Percentiles rank a stretch among this genome's conserved stretches.
These are phyloP conservation scores for Rhizophagus sp. DNA, from an alignment of 192 early-diverging fungal genomes.

Conservation along the genomic window DNA sequence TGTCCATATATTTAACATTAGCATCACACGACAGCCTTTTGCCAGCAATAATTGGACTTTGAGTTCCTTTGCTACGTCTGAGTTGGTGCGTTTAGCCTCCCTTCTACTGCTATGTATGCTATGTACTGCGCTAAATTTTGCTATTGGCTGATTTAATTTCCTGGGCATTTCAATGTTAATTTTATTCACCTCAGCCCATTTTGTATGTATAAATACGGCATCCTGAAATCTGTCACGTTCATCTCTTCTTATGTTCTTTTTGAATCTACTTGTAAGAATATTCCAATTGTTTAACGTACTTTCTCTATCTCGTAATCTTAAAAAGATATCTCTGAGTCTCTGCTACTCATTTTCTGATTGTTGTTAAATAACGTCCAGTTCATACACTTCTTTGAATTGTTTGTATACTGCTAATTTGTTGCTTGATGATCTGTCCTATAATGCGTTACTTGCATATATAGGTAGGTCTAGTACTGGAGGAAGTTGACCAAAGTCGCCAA, in stretches of 20 bases:
- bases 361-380: not conserved
- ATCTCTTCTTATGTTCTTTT: not conserved
- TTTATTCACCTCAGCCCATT: not conserved
- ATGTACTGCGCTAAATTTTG: not conserved
- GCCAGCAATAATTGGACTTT: not conserved
- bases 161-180: not conserved
- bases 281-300: not conserved
- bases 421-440: not conserved
- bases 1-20: not conserved
- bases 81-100: not conserved
- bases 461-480: not conserved
- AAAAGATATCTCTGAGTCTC: not conserved
- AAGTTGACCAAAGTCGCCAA: not conserved
- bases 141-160: not conserved
- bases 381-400: not conserved
- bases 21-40: not conserved
- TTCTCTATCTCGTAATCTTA: not conserved
- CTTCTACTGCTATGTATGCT: not conserved
- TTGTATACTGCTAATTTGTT: not conserved
- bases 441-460: too few species aligned
- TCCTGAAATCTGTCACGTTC: not conserved
- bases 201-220: not conserved
- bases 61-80: not conserved
- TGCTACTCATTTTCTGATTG: not conserved
- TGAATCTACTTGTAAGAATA: not conserved